Evolutionary conservation across 495 filamentous ascomycete species (phyloP), one percentile per base, ranked within the genome.

Genomic region (Aspergillus affinis): DNA sequence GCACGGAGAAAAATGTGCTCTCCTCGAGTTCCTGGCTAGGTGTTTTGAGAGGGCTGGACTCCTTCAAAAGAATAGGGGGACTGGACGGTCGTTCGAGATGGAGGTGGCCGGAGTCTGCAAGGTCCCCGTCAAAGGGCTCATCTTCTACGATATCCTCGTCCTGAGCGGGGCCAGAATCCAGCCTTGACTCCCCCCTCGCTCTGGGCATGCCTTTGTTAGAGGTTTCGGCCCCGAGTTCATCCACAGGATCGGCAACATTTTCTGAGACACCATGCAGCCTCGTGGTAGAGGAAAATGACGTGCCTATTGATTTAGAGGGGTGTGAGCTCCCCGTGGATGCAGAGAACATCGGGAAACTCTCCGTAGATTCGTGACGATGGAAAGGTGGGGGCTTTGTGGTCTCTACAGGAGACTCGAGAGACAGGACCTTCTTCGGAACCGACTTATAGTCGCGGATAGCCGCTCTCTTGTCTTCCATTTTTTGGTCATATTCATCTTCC

Each of bases 271-370:
- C 65, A 52, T 70, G 53, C 20, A 65, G 52, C 49, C 53, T 68
- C 12, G 62, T 57, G 17, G 62, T 71, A 30, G 77, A 74, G 19
- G 72, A 76, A 17, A 75, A 78, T 2, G 81, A 82, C 23, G 74
- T 73, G 4, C 64, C 74, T 0, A 75, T 60, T 32, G 78, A 82
- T 55, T 75, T 79, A 4, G 75, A 72, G 36, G 75, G 78, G 44
- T 79, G 71, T 5, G 79, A 83, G 51, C 84, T 86, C 18, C 86
- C 83, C 13, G 86, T 85, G 2, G 90, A 92, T 8, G 87, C 82
- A n/a, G 88, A 92, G 69, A 95, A 91, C 78, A 94, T 85, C 32
- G 88, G 84, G 63, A 91, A 91, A 63, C 89, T 92, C 60, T 93
- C 91, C 21, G 86, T 83, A 2, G 91, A 95, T 61, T 92, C 86